Conservation (phyloP, 176 grass and related monocot genomes). For the Zoysia japonica region DNA sequence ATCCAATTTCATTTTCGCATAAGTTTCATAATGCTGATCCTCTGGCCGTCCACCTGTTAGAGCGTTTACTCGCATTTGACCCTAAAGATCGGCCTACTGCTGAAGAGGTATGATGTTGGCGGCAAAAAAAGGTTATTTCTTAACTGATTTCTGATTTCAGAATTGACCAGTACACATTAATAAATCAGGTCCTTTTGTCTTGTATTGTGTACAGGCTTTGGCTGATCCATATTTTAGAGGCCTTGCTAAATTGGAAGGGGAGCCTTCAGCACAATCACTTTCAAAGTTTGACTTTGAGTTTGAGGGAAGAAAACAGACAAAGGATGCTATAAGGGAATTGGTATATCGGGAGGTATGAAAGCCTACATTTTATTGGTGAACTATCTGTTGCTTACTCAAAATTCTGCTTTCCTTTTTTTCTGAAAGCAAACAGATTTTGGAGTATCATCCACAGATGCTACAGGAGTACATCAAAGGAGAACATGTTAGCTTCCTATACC, state of each 20-base stretch:
- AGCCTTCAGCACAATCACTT: constrained; percentile 66
- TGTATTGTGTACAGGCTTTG: constrained; percentile 64
- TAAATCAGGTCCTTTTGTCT: not conserved
- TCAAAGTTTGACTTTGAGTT: constrained; percentile 94
- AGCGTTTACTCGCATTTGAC: constrained; percentile 92
- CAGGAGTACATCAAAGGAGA: constrained; percentile 71
- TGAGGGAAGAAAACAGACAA: constrained; percentile 77
- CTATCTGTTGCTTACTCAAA: constrained; percentile 12
- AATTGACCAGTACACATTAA: not conserved
- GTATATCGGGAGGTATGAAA: constrained; percentile 85
- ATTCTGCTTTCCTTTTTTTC: constrained; percentile 28
- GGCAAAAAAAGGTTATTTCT: constrained; percentile 14
- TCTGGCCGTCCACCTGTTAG: constrained; percentile 68
- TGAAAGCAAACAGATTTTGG: constrained; percentile 93
- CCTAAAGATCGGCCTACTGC: constrained; percentile 81
- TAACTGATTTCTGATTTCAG: constrained; percentile 17
- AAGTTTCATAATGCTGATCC: constrained; percentile 76
- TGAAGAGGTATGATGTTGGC: constrained; percentile 53
- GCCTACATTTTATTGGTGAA: constrained; percentile 24
- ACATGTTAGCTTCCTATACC: constrained; percentile 86
- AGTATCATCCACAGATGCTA: constrained; percentile 94
- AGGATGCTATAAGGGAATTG: constrained; percentile 81
- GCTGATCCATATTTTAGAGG: constrained; percentile 90
- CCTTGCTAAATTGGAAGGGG: constrained; percentile 61
- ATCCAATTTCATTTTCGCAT: constrained; percentile 52